Evolutionary conservation across 768 basidiomycete genomes (phyloP), one percentile per base, ranked within the genome.

Genomic region (Phlegmacium glaucopus): DNA sequence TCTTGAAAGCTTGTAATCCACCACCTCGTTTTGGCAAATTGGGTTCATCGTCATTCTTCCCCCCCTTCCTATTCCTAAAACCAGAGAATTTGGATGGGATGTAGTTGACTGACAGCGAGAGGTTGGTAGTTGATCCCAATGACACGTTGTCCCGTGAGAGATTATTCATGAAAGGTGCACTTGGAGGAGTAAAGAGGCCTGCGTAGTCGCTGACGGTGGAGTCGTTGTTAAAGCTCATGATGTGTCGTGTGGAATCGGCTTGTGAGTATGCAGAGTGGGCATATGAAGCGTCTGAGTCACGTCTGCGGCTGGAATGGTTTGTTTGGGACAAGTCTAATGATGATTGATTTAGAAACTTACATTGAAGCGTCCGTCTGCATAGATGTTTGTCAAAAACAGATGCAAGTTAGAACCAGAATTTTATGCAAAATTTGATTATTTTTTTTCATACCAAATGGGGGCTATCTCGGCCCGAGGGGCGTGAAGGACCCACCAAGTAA

Each of bases 71-170:
- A 48, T 61, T 61, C 64, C 66, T 42, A 55, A 62, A 37, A 64
- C 67, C 53, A 9, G 85, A 81, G 65, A 89, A 87, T 65, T 90
- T 90, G 48, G 73, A 66, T 6, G 88, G 88, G 17, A 89, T 70
- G 60, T 87, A 90, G 64, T 88, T 86, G 59, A 84, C 72, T 44
- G 74, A 75, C 50, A 86, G 76, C 8, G 76, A 78, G 4, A 82
- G 75, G 54, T 78, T 76, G 30, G 76, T 68, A 13, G 8, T 32
- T 18, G 77, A 29, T 63, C 71, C 18, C 68, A 49, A 37, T 52
- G 50, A 18, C 50, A 44, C 9, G 13, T 32, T 32, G 30, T 27
- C 42, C 7, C 52, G 44, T 10, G 35, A 36, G 17, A 26, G 35
- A 12, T 34, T 48, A 42, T 51, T 44, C n/a, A 59, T 60, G 50